These are phyloP conservation scores for Starmera pachycereana DNA, from an alignment of 805 yeast species.

Conservation along the genomic window DNA sequence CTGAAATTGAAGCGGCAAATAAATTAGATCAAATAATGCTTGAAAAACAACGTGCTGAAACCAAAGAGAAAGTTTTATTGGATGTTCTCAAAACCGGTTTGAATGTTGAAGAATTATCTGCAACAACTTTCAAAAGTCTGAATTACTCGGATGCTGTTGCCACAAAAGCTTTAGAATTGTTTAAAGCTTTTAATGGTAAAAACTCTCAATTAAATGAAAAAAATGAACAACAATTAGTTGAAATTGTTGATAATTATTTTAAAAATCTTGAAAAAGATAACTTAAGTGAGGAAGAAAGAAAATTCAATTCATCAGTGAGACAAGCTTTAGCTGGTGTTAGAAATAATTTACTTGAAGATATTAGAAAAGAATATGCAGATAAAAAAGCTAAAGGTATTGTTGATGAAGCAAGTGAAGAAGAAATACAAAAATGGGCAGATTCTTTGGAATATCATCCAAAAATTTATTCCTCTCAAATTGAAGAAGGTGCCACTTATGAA, in stretches of 20 bases:
- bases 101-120: conserved; percentile 6
- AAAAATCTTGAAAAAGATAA: conserved; percentile 9
- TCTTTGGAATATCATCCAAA: conserved; percentile 31
- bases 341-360: conserved; percentile 15
- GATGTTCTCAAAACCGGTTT: conserved; percentile 10
- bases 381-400: conserved; percentile 13
- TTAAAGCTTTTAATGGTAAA: background rate
- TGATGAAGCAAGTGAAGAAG: conserved; percentile 5
- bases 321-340: conserved; percentile 14
- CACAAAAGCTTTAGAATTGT: conserved; percentile 15
- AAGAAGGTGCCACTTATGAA: conserved; percentile 40
- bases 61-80: conserved; percentile 7
- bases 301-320: conserved; percentile 19
- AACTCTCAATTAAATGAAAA: conserved; percentile 8
- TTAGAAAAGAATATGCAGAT: conserved; percentile 22
- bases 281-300: conserved; percentile 20
- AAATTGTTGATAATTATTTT: conserved; percentile 5
- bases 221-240: conserved; percentile 1
- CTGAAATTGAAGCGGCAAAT: conserved; percentile 9
- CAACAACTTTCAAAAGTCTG: conserved; percentile 4
- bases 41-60: conserved; percentile 13
- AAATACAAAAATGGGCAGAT: conserved; percentile 34
- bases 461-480: conserved; percentile 33
- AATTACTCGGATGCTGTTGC: conserved; percentile 11
- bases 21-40: conserved; percentile 14